phyloP scores from a whole-genome alignment of 371 early-diverging fungal genomes.

The Thermomucor indicae-seudaticae region DNA sequence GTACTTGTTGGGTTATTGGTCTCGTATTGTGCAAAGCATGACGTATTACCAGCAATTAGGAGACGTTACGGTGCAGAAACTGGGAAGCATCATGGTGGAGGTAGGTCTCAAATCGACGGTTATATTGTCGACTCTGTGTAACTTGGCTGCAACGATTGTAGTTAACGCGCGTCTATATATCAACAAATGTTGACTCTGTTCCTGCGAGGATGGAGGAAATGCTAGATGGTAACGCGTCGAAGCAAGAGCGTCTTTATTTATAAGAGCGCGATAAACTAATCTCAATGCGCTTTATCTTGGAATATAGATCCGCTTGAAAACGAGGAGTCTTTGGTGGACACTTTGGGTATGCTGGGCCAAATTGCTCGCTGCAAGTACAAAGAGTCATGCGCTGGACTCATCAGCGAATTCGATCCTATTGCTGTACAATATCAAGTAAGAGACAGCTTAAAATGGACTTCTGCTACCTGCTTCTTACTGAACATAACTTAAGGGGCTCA shows the following conservation, averaged over 20 bases:
- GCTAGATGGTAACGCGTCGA: conserved; percentile 46
- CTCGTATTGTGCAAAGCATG: conserved; percentile 67
- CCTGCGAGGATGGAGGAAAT: conserved; percentile 56
- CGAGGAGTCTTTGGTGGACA: conserved; percentile 65
- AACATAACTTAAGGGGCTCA: conserved; percentile 18
- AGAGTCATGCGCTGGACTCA: conserved; percentile 52
- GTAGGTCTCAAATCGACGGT: conserved; percentile 4
- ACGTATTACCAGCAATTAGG: conserved; percentile 45
- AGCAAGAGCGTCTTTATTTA: background rate
- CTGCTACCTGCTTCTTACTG: too few relatives aligned
- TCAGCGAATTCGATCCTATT: conserved; percentile 60
- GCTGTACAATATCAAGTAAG: conserved; percentile 62
- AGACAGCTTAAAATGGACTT: too few relatives aligned
- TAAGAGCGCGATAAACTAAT: background rate
- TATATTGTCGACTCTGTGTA: background rate
- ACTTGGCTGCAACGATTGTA: conserved; percentile 7
- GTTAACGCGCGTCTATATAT: conserved; percentile 50
- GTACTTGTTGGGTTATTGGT: conserved; percentile 86
- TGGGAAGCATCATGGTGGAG: conserved; percentile 35
- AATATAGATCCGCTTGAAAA: conserved; percentile 67
- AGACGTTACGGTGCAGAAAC: conserved; percentile 36
- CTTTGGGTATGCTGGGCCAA: conserved; percentile 70
- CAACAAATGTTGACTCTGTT: conserved; percentile 56
- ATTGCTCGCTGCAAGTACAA: conserved; percentile 76
- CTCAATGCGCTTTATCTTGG: background rate